Base-by-base conservation (phyloP, 2,329 filamentous ascomycete genomes). In the Leptographium procerum region DNA sequence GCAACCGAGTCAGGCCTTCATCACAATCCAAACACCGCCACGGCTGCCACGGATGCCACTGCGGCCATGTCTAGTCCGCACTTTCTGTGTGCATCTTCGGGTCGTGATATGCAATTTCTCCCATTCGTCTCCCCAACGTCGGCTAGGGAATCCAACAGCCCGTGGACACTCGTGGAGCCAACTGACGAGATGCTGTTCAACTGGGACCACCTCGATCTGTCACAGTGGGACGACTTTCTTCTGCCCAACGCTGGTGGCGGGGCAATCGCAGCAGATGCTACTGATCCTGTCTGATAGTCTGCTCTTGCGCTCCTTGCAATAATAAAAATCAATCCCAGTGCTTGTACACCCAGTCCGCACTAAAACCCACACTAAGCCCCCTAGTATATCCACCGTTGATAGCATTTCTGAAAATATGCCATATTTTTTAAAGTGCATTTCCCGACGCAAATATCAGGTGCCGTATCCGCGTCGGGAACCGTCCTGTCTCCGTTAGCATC, bases 211-310 rank as follows among this genome's bases (percentile, higher is more conserved):
- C 43, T 58, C 11, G 57, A 58, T 33, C 31, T 58, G 22, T 55
- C 57, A 16, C 57, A 50, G 19, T 58, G 57, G 57, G 57, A 58
- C 43, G 52, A 58, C 19, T 58, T 58, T 43, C 34, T 58, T 5
- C 36, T 48, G n/a, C 34, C 36, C 6, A 40, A 26, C 5, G 11
- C 51, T 9, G 16, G 10, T 34, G 26, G 51, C n/a, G 36, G 16
- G 14, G 14, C 40, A 43, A 14, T 14, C 14, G 5, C 47, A 9
- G 43, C 5, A 4, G 47, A 28, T 14, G 11, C 11, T 11, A 47
- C 11, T 11, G 45, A 26, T 26, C n/a, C n/a, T 26, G 11, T 50
- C 22, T 33, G 11, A 33, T 28, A 31, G 48, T 3, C 2, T 16
- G 22, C 26, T 19, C 6, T 31, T 8, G 8, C 9, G 48, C 48